phyloP scores from a whole-genome alignment of 176 grass and related monocot species.

The Hyparrhenia diplandra region DNA sequence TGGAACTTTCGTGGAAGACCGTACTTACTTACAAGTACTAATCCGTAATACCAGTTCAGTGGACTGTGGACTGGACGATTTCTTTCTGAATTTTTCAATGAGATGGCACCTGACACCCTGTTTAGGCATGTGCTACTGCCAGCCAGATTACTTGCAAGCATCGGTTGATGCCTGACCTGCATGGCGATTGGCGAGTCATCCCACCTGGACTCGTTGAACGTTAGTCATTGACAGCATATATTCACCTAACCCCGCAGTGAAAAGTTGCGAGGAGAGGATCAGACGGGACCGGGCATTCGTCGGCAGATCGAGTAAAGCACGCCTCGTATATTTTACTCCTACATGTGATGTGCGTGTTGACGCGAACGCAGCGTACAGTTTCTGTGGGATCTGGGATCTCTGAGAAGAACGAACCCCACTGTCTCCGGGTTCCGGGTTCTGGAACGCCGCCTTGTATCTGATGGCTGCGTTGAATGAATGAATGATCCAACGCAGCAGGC shows the following conservation, averaged over 20 bases:
- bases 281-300: too few species aligned
- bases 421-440: neutral
- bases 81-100: neutral
- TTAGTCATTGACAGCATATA: neutral
- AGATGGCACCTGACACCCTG: constrained; percentile 1
- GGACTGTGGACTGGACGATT: too few species aligned
- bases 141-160: neutral
- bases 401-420: neutral
- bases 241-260: neutral
- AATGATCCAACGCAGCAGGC: too few species aligned
- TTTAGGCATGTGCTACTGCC: neutral
- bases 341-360: neutral
- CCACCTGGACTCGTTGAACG: neutral
- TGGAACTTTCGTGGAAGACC: constrained; percentile 26
- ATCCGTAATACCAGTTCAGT: too few species aligned
- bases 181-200: neutral
- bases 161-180: neutral
- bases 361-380: neutral
- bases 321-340: neutral
- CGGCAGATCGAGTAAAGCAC: neutral
- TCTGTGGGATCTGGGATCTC: neutral
- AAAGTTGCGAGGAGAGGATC: neutral
- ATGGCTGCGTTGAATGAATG: too few species aligned
- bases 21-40: neutral
- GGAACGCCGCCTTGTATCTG: too few species aligned